These are phyloP conservation scores for Serendipita sp. DNA, from an alignment of 768 basidiomycete genomes.

Conservation along the genomic window DNA sequence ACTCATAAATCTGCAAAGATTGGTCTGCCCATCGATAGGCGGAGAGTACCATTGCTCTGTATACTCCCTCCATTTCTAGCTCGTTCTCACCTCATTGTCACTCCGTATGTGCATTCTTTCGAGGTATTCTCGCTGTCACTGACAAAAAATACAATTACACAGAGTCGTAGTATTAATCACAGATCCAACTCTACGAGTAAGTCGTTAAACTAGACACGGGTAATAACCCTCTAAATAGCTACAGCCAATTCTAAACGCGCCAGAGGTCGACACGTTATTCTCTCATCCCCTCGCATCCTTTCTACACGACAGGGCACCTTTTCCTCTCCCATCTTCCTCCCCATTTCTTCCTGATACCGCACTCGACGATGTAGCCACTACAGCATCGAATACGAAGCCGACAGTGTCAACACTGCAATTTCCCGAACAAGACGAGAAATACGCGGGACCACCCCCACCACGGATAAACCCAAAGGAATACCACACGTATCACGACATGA, in stretches of 20 bases:
- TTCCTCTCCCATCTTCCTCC: constrained; percentile 31
- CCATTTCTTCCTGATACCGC: constrained; percentile 1
- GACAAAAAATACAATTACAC: not conserved
- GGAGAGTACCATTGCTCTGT: constrained; percentile 59
- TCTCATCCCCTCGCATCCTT: constrained; percentile 71
- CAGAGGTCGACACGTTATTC: constrained; percentile 68
- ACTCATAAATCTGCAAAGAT: constrained; percentile 34
- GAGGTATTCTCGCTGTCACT: not conserved
- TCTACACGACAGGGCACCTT: constrained; percentile 28
- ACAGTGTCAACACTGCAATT: not conserved
- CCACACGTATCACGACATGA: constrained; percentile 44
- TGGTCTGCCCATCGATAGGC: constrained; percentile 57
- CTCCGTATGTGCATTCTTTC: constrained; percentile 44
- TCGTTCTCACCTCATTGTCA: constrained; percentile 56
- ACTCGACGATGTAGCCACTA: not conserved
- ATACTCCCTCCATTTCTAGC: constrained; percentile 66
- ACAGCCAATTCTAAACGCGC: constrained; percentile 63
- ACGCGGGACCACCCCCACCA: not conserved
- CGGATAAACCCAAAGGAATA: constrained; percentile 26
- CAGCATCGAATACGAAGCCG: not conserved
- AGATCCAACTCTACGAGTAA: constrained; percentile 55
- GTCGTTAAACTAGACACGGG: constrained; percentile 10
- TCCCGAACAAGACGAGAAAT: not conserved
- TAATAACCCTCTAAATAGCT: not conserved
- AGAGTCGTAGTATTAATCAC: constrained; percentile 78